These are phyloP conservation scores for Epichloe aotearoae DNA, from an alignment of 2,329 filamentous ascomycete species.

Conservation along the genomic window DNA sequence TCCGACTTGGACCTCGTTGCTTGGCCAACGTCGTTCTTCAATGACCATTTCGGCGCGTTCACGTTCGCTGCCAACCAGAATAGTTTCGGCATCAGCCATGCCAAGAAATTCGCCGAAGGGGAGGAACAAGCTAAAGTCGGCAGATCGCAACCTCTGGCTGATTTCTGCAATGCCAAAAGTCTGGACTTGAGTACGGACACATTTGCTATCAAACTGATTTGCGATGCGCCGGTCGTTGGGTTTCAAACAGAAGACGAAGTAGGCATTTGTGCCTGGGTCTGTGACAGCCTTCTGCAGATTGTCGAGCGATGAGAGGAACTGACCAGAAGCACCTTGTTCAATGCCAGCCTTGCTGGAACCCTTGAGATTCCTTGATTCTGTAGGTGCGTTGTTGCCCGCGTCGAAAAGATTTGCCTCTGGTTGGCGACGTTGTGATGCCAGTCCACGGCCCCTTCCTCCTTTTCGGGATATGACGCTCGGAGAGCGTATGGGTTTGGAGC, in stretches of 20 bases:
- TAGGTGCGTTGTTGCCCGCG: constrained; percentile 15
- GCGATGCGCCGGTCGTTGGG: constrained; percentile 94
- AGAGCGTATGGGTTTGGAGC: constrained; percentile 84
- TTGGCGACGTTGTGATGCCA: constrained; percentile 24
- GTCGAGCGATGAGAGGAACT: constrained; percentile 80
- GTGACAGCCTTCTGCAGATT: constrained; percentile 82
- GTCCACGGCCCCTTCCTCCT: constrained; percentile 32
- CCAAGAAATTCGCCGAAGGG: constrained; percentile 94
- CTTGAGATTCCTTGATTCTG: constrained; percentile 31
- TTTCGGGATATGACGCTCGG: constrained; percentile 86
- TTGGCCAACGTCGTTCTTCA: constrained; percentile 83
- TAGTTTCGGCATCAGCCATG: constrained; percentile 68
- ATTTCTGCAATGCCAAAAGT: constrained; percentile 96
- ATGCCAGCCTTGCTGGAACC: constrained; percentile 16
- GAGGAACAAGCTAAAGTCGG: constrained; percentile 90
- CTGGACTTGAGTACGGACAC: constrained; percentile 85
- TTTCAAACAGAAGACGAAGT: constrained; percentile 95
- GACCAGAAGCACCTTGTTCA: constrained; percentile 80
- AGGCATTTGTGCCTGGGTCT: constrained; percentile 73
- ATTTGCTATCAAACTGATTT: constrained; percentile 98
- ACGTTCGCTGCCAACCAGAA: constrained; percentile 79
- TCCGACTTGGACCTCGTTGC: constrained; percentile 80
- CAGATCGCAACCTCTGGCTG: constrained; percentile 79
- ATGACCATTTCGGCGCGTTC: constrained; percentile 88
- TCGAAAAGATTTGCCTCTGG: constrained; percentile 20